A percentile compares a stretch with the other conserved stretches of the same genome.
Conservation (phyloP, 129 eudicot genomes). For the Kitagawia praeruptora region DNA sequence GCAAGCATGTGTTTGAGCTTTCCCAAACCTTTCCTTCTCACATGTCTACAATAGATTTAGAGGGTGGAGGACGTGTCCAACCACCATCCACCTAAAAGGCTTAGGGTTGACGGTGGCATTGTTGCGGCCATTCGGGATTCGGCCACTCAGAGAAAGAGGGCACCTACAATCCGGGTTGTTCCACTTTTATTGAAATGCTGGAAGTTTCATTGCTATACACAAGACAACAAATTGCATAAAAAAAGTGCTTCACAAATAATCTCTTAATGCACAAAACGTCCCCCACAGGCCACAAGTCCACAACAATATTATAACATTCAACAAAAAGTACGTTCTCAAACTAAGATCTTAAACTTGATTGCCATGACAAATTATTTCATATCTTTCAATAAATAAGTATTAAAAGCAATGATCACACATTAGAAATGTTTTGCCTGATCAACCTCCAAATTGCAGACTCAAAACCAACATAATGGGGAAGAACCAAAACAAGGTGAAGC, state of each 20-base stretch:
- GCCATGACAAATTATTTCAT: background rate
- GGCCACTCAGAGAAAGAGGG: background rate
- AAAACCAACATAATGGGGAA: no score
- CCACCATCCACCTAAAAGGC: background rate
- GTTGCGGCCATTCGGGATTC: background rate
- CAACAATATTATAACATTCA: background rate
- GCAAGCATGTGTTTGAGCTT: constrained; percentile 7
- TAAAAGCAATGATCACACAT: no score
- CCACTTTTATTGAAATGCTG: background rate
- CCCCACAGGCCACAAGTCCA: background rate
- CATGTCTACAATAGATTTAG: constrained; percentile 3
- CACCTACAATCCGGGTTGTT: background rate
- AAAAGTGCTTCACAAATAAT: no score
- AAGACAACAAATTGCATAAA: background rate
- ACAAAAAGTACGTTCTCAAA: background rate
- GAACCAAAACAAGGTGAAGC: no score
- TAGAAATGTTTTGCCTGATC: background rate
- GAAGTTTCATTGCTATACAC: background rate
- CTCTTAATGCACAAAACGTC: no score
- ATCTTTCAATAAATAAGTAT: no score
- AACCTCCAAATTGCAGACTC: background rate
- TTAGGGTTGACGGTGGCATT: constrained; percentile 10
- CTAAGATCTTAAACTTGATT: background rate
- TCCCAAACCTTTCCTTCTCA: constrained; percentile 10
- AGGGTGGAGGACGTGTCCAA: constrained; percentile 5